A percentile compares a stretch with the other conserved stretches of the same genome.
These are phyloP conservation scores for Diversispora eburnea DNA, from an alignment of 192 early-diverging fungal species.

Conservation along the genomic window DNA sequence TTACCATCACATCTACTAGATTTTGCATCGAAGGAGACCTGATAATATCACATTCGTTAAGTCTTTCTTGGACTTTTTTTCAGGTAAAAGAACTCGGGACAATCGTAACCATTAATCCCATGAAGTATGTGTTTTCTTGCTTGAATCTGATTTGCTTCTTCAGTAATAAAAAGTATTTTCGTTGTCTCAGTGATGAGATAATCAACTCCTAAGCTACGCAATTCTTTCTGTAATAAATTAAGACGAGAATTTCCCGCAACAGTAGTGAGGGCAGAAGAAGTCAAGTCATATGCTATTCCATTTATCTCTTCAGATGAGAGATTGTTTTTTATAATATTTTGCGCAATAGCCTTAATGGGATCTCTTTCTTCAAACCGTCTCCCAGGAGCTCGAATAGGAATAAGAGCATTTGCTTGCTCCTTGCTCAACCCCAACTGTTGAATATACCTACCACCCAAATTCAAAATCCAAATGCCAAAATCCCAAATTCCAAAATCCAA, in stretches of 20 bases:
- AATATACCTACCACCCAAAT: too few species aligned
- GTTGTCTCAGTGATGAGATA: neutral
- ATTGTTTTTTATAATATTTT: too few species aligned
- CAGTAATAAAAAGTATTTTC: neutral
- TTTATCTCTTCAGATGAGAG: too few species aligned
- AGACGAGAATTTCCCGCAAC: neutral
- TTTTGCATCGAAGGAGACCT: neutral
- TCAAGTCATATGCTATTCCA: too few species aligned
- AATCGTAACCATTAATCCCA: neutral
- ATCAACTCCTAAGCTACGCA: neutral
- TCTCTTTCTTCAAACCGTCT: too few species aligned
- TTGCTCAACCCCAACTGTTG: too few species aligned
- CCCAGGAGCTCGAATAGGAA: too few species aligned
- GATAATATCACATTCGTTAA: slow-evolving; percentile 3
- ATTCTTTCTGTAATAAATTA: slow-evolving; percentile 3
- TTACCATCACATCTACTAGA: slow-evolving; percentile 13
- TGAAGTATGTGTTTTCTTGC: neutral
- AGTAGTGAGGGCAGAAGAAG: too few species aligned
- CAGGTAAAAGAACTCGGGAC: neutral
- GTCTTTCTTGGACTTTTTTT: slow-evolving; percentile 6
- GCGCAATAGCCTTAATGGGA: too few species aligned
- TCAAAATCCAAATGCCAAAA: too few species aligned
- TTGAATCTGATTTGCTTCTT: neutral
- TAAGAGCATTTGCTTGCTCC: too few species aligned
- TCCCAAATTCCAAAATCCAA: too few species aligned